These are phyloP conservation scores for Crithidia expoeki DNA, from an alignment of 208 protist species.

Conservation along the genomic window DNA sequence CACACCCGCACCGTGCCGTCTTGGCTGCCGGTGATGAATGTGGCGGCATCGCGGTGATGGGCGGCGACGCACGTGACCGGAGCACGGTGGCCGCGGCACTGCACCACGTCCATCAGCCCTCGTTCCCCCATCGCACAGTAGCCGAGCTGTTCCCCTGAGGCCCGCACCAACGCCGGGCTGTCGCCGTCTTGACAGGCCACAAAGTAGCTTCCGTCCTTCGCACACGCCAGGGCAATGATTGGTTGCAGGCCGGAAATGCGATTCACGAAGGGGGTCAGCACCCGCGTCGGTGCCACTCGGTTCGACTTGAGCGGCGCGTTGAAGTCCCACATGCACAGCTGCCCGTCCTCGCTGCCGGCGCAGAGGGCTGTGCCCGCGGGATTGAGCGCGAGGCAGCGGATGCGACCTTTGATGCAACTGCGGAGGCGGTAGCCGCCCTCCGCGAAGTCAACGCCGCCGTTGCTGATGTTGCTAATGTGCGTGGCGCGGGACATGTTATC, in stretches of 20 bases:
- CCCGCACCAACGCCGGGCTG: conserved; percentile 56
- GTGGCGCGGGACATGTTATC: no score
- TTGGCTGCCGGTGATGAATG: conserved; percentile 68
- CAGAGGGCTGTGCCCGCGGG: conserved; percentile 56
- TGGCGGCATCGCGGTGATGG: conserved; percentile 35
- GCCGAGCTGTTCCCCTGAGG: conserved; percentile 61
- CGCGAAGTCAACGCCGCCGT: background rate
- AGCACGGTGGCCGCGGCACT: conserved; percentile 74
- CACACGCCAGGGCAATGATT: conserved; percentile 55
- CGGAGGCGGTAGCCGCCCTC: conserved; percentile 38
- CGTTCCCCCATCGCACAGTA: conserved; percentile 81
- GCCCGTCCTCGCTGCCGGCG: conserved; percentile 71
- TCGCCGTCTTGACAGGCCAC: conserved; percentile 85
- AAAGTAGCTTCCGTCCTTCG: conserved; percentile 59
- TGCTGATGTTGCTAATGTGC: background rate
- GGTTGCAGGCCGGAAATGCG: conserved; percentile 79
- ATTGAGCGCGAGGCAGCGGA: conserved; percentile 64
- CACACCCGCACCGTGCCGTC: conserved; percentile 81
- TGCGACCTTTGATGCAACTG: conserved; percentile 54
- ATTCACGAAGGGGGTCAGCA: conserved; percentile 83
- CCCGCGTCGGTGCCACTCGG: conserved; percentile 59
- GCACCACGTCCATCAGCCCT: conserved; percentile 68
- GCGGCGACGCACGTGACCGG: conserved; percentile 65
- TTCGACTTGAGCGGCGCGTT: conserved; percentile 37
- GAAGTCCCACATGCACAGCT: conserved; percentile 86